phyloP scores from a whole-genome alignment of 169 alveolate genomes.

The Hammondia hammondi region DNA sequence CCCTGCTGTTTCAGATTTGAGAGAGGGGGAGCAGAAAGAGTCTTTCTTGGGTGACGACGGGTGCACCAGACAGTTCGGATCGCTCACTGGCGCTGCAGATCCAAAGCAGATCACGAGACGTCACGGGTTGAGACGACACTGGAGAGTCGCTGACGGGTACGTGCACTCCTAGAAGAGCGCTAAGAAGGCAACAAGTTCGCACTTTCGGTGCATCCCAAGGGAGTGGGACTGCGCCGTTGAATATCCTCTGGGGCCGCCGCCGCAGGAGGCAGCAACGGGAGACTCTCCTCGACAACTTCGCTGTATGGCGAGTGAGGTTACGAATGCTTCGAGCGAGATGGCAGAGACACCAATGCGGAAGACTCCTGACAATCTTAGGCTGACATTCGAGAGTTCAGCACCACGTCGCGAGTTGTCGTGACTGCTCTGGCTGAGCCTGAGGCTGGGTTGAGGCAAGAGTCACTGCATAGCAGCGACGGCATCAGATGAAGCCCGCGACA shows the following conservation, averaged over 20 bases:
- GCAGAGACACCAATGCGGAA: not conserved
- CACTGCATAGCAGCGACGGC: conserved; percentile 2
- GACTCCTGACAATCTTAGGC: not conserved
- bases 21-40: not conserved
- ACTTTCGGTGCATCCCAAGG: not conserved
- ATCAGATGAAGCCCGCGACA: conserved; percentile 4
- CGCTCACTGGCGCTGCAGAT: not conserved
- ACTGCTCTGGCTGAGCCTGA: not conserved
- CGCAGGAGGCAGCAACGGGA: not conserved
- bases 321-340: not conserved
- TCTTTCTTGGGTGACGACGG: not conserved
- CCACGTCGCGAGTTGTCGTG: not conserved
- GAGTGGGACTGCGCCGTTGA: not conserved
- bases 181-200: not conserved
- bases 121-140: not conserved
- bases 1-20: not conserved
- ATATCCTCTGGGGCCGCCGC: not conserved
- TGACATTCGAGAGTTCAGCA: not conserved
- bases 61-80: not conserved
- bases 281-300: not conserved
- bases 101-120: not conserved
- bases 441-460: conserved; percentile 12
- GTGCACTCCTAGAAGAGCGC: not conserved
- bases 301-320: not conserved
- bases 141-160: not conserved